phyloP scores from a whole-genome alignment of 306 rosid genomes.

The Dicorynia guianensis region DNA sequence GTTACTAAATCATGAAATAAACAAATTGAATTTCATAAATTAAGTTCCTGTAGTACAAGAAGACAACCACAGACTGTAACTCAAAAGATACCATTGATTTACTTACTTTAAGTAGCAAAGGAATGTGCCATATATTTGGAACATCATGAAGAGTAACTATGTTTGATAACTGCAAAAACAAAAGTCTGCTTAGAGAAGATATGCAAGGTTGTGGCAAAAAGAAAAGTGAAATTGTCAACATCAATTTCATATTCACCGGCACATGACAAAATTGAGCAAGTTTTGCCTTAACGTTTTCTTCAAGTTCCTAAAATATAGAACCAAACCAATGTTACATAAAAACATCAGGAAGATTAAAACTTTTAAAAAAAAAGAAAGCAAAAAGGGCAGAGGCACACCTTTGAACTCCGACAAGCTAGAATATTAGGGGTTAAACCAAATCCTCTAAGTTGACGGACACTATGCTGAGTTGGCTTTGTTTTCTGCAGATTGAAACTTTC shows the following conservation, averaged over 20 bases:
- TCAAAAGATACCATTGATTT: conserved; percentile 9
- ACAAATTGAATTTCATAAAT: conserved; percentile 24
- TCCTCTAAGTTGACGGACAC: conserved; percentile 84
- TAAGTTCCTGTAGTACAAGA: conserved; percentile 2
- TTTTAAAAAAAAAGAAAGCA: neutral
- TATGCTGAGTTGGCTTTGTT: conserved; percentile 89
- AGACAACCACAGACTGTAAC: conserved; percentile 23
- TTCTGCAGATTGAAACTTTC: conserved; percentile 54
- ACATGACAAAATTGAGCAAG: conserved; percentile 91
- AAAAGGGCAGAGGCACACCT: conserved; percentile 52
- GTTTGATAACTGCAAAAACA: conserved; percentile 63
- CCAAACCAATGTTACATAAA: conserved; percentile 23
- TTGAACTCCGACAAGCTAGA: conserved; percentile 86
- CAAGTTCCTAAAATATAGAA: conserved; percentile 58
- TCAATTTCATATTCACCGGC: conserved; percentile 61
- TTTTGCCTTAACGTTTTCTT: conserved; percentile 70
- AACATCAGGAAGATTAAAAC: neutral
- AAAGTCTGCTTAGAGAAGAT: conserved; percentile 27
- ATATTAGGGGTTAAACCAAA: conserved; percentile 78
- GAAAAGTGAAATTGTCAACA: conserved; percentile 32
- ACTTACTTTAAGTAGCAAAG: conserved; percentile 82
- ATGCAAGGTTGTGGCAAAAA: conserved; percentile 8
- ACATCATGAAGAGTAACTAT: conserved; percentile 86
- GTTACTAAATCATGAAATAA: neutral
- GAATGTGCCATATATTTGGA: conserved; percentile 96